phyloP scores from a whole-genome alignment of 2,329 filamentous ascomycete genomes.

The Elsinoe necatrix region DNA sequence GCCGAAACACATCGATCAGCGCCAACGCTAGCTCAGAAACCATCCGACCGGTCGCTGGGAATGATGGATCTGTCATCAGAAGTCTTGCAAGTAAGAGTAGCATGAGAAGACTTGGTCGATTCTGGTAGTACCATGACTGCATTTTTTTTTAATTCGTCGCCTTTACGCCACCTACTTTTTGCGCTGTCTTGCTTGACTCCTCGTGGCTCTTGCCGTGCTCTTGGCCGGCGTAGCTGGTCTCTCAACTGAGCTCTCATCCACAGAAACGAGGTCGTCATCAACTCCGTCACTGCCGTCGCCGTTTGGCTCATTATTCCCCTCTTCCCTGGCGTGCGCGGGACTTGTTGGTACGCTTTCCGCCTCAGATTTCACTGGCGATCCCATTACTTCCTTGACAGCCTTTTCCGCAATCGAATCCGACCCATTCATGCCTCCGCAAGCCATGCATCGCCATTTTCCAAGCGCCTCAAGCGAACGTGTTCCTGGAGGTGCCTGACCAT shows the following conservation, averaged over 20 bases:
- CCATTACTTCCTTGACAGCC: conserved; percentile 56
- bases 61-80: no score
- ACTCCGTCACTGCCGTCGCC: conserved; percentile 19
- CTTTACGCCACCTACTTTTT: conserved; percentile 23
- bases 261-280: conserved; percentile 19
- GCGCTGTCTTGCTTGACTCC: conserved; percentile 35
- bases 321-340: conserved; percentile 20
- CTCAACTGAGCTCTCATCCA: conserved; percentile 21
- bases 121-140: neutral
- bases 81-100: neutral
- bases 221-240: conserved; percentile 26
- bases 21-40: neutral
- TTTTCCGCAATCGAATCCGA: conserved; percentile 66
- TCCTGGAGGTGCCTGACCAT: conserved; percentile 90
- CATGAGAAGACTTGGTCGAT: neutral
- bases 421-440: conserved; percentile 76
- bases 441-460: conserved; percentile 79
- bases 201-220: conserved; percentile 26
- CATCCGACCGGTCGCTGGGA: neutral
- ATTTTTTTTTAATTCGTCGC: no score
- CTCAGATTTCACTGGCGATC: conserved; percentile 15
- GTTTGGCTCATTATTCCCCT: conserved; percentile 18
- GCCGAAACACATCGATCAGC: neutral
- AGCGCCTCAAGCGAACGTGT: conserved; percentile 68
- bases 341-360: conserved; percentile 16